These are phyloP conservation scores for Microbotryum silenes-acaulis DNA, from an alignment of 1,284 basidiomycete genomes.

Conservation along the genomic window DNA sequence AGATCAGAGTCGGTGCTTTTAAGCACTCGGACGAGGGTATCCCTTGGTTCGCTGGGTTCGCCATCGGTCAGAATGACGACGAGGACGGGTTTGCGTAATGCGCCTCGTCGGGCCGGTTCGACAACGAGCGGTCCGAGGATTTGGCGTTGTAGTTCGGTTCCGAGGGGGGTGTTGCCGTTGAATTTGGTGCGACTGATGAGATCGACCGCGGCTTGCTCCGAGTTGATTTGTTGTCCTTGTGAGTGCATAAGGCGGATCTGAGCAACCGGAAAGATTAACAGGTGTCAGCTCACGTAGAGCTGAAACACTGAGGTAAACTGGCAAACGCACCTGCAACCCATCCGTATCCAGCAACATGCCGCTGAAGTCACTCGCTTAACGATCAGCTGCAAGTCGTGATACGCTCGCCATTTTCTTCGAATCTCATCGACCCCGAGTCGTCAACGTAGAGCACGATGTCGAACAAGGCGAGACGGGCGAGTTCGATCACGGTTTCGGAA, in stretches of 20 bases:
- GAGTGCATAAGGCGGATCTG: constrained; percentile 36
- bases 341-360: not conserved
- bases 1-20: not conserved
- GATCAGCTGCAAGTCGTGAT: not conserved
- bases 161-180: not conserved
- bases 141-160: not conserved
- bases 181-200: not conserved
- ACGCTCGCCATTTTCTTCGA: not conserved
- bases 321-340: not conserved
- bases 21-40: not conserved
- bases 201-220: not conserved
- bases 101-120: not conserved
- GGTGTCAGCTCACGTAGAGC: not conserved
- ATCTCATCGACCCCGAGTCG: constrained; percentile 37
- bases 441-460: constrained; percentile 41
- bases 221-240: not conserved
- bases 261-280: not conserved
- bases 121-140: not conserved
- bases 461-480: constrained; percentile 42
- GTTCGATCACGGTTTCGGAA: constrained; percentile 43
- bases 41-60: not conserved
- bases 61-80: not conserved
- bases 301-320: too few species aligned
- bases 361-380: not conserved
- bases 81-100: not conserved